Base-by-base conservation (phyloP, 371 early-diverging fungal species). In the Amoeboaphelidium protococcarum region DNA sequence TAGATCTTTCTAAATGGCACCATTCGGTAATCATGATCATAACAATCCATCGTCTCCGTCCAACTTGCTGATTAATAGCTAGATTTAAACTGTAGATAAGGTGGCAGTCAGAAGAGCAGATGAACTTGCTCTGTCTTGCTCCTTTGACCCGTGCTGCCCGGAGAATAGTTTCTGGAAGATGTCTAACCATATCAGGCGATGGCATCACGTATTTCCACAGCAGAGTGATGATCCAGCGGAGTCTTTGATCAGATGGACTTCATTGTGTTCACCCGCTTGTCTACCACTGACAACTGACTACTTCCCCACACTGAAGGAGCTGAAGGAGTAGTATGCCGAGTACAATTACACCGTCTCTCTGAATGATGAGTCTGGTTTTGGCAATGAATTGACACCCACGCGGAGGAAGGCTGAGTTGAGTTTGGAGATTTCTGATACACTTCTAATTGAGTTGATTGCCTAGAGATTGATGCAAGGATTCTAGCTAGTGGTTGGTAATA, bases 381-480 rank as follows among this genome's bases (percentile, higher is more conserved):
- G 62, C 63, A 23, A 68, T 68, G 3, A 65, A 65, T 52, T 42
- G 49, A 41, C 19, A n/a, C n/a, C n/a, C n/a, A 44, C 48, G 63
- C 49, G 72, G 74, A 2, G 79, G 72, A 40, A 62, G 62, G 12
- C 58, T 25, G 13, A 37, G 20, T 40, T 31, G 25, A 44, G 25
- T 23, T 23, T 12, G 24, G 19, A 26, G 19, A 44, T 22, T n/a
- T n/a, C 22, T 3, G 31, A 40, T 23, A 42, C 20, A 21, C 24
- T 91, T 37, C 61, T 91, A 44, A 69, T 72, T 19, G 88, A 89
- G 59, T 66, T 94, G 60, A 70, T 91, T 13, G 74, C 74, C 25
- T 90, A 87, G 56, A 68, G 95, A 23, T 58, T 94, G 40, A 73
- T 82, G 13, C 90, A 94, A 59, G 92, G 91, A 3, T 92, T 85